Conservation (phyloP, 257 asterid genomes). For the Schizonepeta tenuifolia region DNA sequence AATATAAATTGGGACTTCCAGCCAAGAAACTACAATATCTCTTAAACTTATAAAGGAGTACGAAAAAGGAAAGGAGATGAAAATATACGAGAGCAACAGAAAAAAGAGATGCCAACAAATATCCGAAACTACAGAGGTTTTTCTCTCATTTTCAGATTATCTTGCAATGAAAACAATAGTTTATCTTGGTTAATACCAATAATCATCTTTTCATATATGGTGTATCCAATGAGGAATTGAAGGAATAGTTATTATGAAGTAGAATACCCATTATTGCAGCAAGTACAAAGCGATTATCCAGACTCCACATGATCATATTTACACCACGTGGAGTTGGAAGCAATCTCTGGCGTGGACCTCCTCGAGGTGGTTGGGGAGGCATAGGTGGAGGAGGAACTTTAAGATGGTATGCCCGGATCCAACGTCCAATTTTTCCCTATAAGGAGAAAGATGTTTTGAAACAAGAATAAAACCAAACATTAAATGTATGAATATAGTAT, state of each 20-base stretch:
- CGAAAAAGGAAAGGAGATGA: not conserved
- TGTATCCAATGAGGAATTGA: not conserved
- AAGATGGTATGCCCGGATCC: constrained; percentile 91
- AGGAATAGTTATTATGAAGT: constrained; percentile 21
- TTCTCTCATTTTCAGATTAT: not conserved
- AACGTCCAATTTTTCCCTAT: constrained; percentile 80
- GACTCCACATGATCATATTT: constrained; percentile 93
- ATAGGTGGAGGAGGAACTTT: constrained; percentile 97
- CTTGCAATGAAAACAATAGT: constrained; percentile 20
- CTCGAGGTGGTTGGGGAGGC: constrained; percentile 90
- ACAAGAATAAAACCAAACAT: not conserved
- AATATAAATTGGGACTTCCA: constrained; percentile 25
- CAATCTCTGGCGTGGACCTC: constrained; percentile 92
- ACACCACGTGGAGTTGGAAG: constrained; percentile 99
- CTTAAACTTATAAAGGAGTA: constrained; percentile 15
- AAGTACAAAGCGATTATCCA: constrained; percentile 94
- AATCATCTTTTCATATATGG: constrained; percentile 6
- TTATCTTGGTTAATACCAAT: constrained; percentile 3
- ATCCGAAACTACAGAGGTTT: constrained; percentile 15
- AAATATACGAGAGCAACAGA: constrained; percentile 1
- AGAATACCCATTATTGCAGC: constrained; percentile 96
- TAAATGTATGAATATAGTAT: not conserved
- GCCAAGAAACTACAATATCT: constrained; percentile 32
- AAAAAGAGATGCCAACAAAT: not conserved
- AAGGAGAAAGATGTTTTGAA: constrained; percentile 23